A percentile compares a stretch with the other conserved stretches of the same genome.
These are phyloP conservation scores for Leccinum truebloodii DNA, from an alignment of 768 basidiomycete species.

Conservation along the genomic window DNA sequence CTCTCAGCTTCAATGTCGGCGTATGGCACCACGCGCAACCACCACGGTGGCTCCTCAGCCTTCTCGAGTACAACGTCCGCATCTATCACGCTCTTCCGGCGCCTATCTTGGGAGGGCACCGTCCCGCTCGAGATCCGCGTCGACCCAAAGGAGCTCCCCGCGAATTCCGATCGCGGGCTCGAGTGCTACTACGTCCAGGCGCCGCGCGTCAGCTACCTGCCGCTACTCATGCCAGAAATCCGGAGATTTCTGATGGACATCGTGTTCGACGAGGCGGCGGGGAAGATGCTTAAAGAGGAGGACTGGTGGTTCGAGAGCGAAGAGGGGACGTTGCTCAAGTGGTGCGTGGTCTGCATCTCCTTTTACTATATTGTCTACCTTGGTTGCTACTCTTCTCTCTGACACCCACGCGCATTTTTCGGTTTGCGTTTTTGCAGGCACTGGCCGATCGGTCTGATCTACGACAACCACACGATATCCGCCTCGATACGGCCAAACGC, in stretches of 20 bases:
- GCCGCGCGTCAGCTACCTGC: conserved; percentile 90
- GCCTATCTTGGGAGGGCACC: conserved; percentile 89
- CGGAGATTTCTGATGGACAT: conserved; percentile 88
- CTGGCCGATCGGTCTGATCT: conserved; percentile 95
- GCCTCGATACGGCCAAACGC: conserved; percentile 48
- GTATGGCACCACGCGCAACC: conserved; percentile 54
- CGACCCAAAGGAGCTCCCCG: conserved; percentile 85
- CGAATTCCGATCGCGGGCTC: conserved; percentile 84
- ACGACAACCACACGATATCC: conserved; percentile 79
- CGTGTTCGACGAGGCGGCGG: conserved; percentile 85
- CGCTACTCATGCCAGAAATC: conserved; percentile 87
- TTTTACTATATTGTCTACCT: not conserved
- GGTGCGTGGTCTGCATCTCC: conserved; percentile 50
- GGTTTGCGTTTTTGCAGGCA: conserved; percentile 62
- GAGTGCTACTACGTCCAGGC: conserved; percentile 92
- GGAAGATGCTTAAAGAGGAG: conserved; percentile 75
- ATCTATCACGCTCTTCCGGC: conserved; percentile 81
- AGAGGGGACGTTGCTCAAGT: conserved; percentile 79
- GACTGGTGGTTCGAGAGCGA: conserved; percentile 99
- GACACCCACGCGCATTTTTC: conserved; percentile 10
- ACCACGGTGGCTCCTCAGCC: conserved; percentile 46
- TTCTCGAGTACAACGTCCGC: conserved; percentile 49
- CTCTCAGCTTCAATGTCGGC: conserved; percentile 42
- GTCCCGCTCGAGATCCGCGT: conserved; percentile 89
- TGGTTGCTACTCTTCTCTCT: not conserved